Evolutionary conservation across 768 basidiomycete species (phyloP).

Genomic region (Boletus subparvulus): DNA sequence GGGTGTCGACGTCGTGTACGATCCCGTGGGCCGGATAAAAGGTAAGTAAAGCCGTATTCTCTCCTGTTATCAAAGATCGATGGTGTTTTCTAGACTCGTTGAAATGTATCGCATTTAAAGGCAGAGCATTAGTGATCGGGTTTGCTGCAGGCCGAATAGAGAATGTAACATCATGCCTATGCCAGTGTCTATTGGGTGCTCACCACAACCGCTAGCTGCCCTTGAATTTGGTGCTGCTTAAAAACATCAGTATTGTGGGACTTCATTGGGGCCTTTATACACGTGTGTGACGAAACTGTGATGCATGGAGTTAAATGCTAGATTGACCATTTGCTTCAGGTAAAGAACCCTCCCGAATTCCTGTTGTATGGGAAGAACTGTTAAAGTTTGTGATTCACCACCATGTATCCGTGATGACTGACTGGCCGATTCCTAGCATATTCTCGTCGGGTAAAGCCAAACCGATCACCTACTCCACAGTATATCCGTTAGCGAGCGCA

Average conservation of each 20-base stretch:
- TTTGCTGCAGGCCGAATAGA: constrained; percentile 38
- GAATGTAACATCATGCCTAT: constrained; percentile 7
- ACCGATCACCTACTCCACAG: constrained; percentile 67
- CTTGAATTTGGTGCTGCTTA: constrained; percentile 77
- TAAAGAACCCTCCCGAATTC: constrained; percentile 64
- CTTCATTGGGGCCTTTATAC: constrained; percentile 85
- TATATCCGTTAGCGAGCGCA: constrained; percentile 68
- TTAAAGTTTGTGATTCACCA: constrained; percentile 47
- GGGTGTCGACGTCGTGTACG: constrained; percentile 85
- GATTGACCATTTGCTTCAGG: constrained; percentile 35
- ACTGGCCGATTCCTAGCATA: constrained; percentile 44
- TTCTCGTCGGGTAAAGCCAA: constrained; percentile 61
- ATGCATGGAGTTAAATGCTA: not conserved
- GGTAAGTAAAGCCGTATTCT: constrained; percentile 37
- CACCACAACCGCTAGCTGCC: constrained; percentile 56
- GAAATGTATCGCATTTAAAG: constrained; percentile 95
- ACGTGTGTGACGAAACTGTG: constrained; percentile 42
- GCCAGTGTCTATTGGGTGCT: not conserved
- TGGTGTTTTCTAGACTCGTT: constrained; percentile 56
- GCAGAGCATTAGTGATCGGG: constrained; percentile 89
- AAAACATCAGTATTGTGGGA: constrained; percentile 83
- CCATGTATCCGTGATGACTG: not conserved
- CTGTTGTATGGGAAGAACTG: constrained; percentile 69
- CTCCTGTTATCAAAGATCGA: not conserved
- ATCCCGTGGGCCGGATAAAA: constrained; percentile 80